Percentiles rank a stretch among this genome's conserved stretches.
phyloP scores from a whole-genome alignment of 352 stramenopile species.

The Phytophthora capsici region DNA sequence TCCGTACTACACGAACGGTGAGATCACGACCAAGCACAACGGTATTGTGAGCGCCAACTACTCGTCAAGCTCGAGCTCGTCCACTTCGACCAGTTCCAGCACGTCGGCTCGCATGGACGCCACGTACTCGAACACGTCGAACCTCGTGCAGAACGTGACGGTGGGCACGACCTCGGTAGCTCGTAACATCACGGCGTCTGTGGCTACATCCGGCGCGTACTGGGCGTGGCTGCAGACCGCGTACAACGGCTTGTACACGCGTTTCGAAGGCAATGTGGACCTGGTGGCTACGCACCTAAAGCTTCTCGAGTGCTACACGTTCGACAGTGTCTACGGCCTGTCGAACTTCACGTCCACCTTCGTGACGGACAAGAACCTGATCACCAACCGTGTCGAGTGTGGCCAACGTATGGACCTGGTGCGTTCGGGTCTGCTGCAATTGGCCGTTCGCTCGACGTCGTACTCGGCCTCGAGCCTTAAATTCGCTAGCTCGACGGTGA shows the following conservation, averaged over 20 bases:
- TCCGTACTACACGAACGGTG: slow-evolving; percentile 45
- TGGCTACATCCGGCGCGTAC: slow-evolving; percentile 64
- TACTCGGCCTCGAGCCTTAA: slow-evolving; percentile 55
- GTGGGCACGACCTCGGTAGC: slow-evolving; percentile 41
- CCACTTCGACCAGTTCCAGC: slow-evolving; percentile 29
- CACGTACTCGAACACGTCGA: slow-evolving; percentile 47
- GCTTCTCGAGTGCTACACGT: slow-evolving; percentile 68
- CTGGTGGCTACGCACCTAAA: slow-evolving; percentile 68
- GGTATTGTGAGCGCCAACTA: slow-evolving; percentile 54
- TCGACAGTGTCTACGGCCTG: slow-evolving; percentile 57
- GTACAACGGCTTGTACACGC: slow-evolving; percentile 60
- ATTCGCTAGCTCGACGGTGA: slow-evolving; percentile 55
- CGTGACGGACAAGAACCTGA: slow-evolving; percentile 60
- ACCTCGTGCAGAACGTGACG: slow-evolving; percentile 49
- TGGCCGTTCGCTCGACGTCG: slow-evolving; percentile 47
- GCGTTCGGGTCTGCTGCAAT: slow-evolving; percentile 45
- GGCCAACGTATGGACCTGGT: slow-evolving; percentile 62
- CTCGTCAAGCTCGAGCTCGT: slow-evolving; percentile 37
- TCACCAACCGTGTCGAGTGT: slow-evolving; percentile 52
- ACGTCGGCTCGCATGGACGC: slow-evolving; percentile 30
- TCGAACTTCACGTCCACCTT: slow-evolving; percentile 56
- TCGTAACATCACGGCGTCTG: slow-evolving; percentile 49
- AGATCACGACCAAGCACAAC: slow-evolving; percentile 63
- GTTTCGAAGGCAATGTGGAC: slow-evolving; percentile 67
- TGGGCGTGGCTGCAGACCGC: slow-evolving; percentile 68